Percentiles rank a stretch among this genome's conserved stretches.
Evolutionary conservation across 176 grass and related monocot species (phyloP).

Genomic region (Metroxylon sagu): DNA sequence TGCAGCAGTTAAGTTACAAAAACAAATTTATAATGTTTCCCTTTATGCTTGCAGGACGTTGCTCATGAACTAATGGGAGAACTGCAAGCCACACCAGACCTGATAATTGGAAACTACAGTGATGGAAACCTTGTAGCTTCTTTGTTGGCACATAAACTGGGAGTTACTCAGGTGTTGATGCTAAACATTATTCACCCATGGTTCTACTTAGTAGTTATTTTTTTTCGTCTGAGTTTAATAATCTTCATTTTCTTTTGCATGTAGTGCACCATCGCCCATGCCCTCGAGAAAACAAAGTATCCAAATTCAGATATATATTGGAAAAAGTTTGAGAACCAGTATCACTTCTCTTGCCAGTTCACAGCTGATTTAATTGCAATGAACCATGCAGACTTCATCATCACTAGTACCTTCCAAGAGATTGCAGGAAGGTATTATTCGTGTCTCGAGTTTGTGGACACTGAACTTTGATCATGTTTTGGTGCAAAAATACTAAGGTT

Average conservation of each 20-base stretch:
- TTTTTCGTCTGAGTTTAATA: neutral
- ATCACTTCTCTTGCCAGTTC: conserved; percentile 11
- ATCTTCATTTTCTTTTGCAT: neutral
- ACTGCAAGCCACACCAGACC: conserved; percentile 5
- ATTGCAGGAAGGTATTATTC: conserved; percentile 5
- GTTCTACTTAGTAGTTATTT: neutral
- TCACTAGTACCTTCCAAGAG: conserved; percentile 15
- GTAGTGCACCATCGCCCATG: conserved; percentile 6
- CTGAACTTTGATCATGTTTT: too few relatives aligned
- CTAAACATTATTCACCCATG: neutral
- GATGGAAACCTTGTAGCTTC: conserved; percentile 11
- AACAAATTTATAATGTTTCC: too few relatives aligned
- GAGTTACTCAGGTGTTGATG: conserved; percentile 8
- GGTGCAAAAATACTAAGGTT: too few relatives aligned
- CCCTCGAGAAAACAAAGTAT: conserved; percentile 8
- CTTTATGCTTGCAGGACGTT: neutral
- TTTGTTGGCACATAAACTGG: neutral
- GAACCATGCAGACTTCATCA: conserved; percentile 11
- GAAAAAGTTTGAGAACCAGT: conserved; percentile 9
- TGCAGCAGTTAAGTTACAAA: too few relatives aligned
- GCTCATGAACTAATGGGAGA: conserved; percentile 1
- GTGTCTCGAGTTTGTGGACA: neutral
- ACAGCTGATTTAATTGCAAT: conserved; percentile 3
- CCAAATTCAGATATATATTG: conserved; percentile 7
- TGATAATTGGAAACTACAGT: conserved; percentile 10